Evolutionary conservation across 1,284 basidiomycete genomes (phyloP).

Genomic region (Cryptococcus sp.): DNA sequence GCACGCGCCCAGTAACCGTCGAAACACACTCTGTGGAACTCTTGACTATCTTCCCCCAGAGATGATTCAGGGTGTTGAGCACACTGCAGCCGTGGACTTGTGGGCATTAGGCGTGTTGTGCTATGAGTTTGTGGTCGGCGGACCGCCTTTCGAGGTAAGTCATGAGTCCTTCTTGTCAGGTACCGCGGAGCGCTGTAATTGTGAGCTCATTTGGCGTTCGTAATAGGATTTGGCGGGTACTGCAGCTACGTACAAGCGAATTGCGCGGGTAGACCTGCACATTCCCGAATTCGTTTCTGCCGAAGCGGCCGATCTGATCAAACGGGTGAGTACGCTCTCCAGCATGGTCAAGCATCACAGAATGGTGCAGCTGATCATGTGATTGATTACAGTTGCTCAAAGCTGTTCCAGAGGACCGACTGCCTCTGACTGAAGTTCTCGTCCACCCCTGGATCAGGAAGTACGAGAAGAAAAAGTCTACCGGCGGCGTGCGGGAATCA

Average conservation of each 20-base stretch:
- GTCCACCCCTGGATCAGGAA: conserved; percentile 91
- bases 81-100: conserved; percentile 63
- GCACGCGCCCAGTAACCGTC: conserved; percentile 80
- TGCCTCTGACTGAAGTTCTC: conserved; percentile 78
- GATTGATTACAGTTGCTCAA: conserved; percentile 70
- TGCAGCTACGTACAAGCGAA: conserved; percentile 81
- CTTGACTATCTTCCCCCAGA: conserved; percentile 97
- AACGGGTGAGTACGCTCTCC: conserved; percentile 55
- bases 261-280: conserved; percentile 65
- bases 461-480: conserved; percentile 58
- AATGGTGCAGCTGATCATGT: background rate
- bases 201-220: conserved; percentile 53
- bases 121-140: conserved; percentile 91
- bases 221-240: conserved; percentile 16
- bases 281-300: conserved; percentile 68
- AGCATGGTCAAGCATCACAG: background rate
- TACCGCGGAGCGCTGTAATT: conserved; percentile 54
- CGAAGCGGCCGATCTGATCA: conserved; percentile 70
- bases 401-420: conserved; percentile 78
- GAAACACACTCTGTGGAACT: conserved; percentile 91
- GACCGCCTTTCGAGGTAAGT: conserved; percentile 81
- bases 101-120: conserved; percentile 97
- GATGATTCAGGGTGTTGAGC: conserved; percentile 82
- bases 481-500: conserved; percentile 16
- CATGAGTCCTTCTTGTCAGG: background rate